Conservation (phyloP, 305 asterid genomes). For the Ajuga reptans region DNA sequence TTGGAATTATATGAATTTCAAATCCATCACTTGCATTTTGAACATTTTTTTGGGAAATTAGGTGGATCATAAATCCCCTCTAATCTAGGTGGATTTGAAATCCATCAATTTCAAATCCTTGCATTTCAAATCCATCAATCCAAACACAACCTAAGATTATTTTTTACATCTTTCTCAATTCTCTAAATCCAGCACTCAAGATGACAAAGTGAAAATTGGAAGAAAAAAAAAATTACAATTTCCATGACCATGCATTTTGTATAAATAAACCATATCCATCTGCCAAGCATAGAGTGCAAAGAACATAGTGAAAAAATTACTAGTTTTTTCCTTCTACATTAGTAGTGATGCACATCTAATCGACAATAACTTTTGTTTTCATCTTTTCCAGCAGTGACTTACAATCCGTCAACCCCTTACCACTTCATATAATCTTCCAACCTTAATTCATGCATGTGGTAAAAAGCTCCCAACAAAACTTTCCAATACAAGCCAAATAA, state of each 20-base stretch:
- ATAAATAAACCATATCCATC: neutral
- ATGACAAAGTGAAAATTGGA: neutral
- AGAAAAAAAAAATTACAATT: slow-evolving; percentile 1
- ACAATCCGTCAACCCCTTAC: neutral
- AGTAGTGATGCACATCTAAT: neutral
- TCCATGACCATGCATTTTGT: neutral
- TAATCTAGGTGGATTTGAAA: neutral
- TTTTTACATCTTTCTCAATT: neutral
- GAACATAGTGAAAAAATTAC: neutral
- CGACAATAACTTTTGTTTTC: neutral
- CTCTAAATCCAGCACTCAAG: neutral
- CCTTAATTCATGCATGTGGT: neutral
- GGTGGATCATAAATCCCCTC: neutral
- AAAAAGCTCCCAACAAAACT: slow-evolving; percentile 1
- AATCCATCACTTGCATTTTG: neutral
- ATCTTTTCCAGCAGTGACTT: neutral
- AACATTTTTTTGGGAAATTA: neutral
- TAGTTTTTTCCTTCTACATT: neutral
- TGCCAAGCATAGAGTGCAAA: slow-evolving; percentile 1
- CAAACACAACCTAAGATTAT: neutral
- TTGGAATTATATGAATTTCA: neutral
- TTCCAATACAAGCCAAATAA: slow-evolving; percentile 4
- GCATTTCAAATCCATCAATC: neutral
- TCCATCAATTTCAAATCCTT: neutral
- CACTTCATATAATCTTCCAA: neutral